These are phyloP conservation scores for Candida ascalaphidarum DNA, from an alignment of 805 yeast species.

Conservation along the genomic window DNA sequence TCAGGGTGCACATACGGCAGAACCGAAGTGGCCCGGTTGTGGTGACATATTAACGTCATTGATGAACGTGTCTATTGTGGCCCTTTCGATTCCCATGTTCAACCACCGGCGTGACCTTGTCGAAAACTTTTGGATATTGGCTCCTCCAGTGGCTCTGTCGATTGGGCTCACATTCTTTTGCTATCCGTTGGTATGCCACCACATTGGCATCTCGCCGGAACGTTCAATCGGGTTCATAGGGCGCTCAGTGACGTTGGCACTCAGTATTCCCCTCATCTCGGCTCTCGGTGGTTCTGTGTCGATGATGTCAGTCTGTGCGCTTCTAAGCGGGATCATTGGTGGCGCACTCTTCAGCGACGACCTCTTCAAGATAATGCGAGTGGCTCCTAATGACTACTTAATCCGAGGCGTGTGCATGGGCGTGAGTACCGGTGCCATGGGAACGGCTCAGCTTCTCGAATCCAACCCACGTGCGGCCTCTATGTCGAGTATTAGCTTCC, in stretches of 20 bases:
- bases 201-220: constrained; percentile 51
- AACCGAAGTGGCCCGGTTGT: constrained; percentile 68
- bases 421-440: constrained; percentile 73
- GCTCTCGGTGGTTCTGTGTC: constrained; percentile 62
- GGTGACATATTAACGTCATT: constrained; percentile 69
- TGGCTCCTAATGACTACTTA: constrained; percentile 57
- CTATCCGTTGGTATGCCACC: constrained; percentile 63
- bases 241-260: constrained; percentile 68
- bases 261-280: constrained; percentile 67
- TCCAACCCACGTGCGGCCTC: constrained; percentile 77
- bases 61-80: constrained; percentile 72
- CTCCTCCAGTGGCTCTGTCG: constrained; percentile 51
- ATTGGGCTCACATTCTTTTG: constrained; percentile 53
- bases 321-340: constrained; percentile 64
- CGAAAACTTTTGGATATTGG: constrained; percentile 47
- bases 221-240: constrained; percentile 72
- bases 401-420: constrained; percentile 74
- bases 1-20: constrained; percentile 14
- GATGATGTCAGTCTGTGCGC: constrained; percentile 72
- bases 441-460: constrained; percentile 65
- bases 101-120: constrained; percentile 58
- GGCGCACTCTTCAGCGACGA: constrained; percentile 62
- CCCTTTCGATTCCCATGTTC: constrained; percentile 71
- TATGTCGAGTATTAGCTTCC: constrained; percentile 63
- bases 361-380: constrained; percentile 42